phyloP scores from a whole-genome alignment of 2,329 filamentous ascomycete species.

The Cordyceps farinosa region DNA sequence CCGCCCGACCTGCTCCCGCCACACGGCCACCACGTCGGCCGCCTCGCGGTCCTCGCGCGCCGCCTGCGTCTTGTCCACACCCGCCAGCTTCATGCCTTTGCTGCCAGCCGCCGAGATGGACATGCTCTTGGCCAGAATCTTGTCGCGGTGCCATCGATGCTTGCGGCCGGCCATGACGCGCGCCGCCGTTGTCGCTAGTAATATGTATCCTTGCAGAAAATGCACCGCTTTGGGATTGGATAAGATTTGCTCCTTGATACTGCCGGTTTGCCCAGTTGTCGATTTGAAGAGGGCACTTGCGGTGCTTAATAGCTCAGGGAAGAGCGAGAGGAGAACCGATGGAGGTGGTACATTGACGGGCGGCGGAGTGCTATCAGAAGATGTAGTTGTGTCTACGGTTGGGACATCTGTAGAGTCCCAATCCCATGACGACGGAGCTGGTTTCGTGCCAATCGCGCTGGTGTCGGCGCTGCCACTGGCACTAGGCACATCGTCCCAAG shows the following conservation, averaged over 20 bases:
- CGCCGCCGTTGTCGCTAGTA: conserved; percentile 64
- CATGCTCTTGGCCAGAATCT: conserved; percentile 80
- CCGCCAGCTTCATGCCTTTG: conserved; percentile 87
- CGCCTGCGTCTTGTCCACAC: conserved; percentile 79
- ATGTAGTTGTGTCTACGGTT: conserved; percentile 18
- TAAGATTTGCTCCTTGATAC: conserved; percentile 60
- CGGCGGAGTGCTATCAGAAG: conserved; percentile 44
- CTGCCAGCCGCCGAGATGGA: conserved; percentile 73
- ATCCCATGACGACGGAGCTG: conserved; percentile 40
- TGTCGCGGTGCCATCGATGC: conserved; percentile 86
- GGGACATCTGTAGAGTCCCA: conserved; percentile 44
- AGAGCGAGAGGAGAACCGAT: conserved; percentile 72
- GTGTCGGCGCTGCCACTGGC: conserved; percentile 15
- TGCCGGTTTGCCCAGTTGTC: conserved; percentile 54
- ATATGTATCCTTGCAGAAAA: conserved; percentile 63
- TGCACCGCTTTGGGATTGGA: conserved; percentile 57
- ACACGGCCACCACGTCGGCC: conserved; percentile 69
- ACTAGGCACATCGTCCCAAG: conserved; percentile 46
- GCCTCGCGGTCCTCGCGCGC: conserved; percentile 81
- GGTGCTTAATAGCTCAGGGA: conserved; percentile 66
- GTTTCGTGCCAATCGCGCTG: conserved; percentile 16
- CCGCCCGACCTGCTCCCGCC: conserved; percentile 72
- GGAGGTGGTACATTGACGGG: conserved; percentile 89
- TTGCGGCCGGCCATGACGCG: conserved; percentile 81
- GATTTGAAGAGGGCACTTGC: conserved; percentile 65